Base-by-base conservation (phyloP, 495 filamentous ascomycete genomes). In the Xylaria venustula region DNA sequence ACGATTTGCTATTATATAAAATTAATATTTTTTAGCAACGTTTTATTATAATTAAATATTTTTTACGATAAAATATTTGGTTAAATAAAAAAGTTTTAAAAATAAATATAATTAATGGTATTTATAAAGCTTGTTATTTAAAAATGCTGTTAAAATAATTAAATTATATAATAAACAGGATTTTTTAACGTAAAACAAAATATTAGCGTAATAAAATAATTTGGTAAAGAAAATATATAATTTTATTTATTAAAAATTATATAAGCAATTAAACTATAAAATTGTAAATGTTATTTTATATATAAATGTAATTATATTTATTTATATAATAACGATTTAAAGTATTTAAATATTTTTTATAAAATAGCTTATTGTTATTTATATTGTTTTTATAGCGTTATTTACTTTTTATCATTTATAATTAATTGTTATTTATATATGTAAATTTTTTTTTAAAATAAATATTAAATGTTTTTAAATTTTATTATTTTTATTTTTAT, bases 11-110 rank as follows among this genome's bases (percentile, higher is more conserved):
- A 7, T 52, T 52, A 52, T 32, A 52, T 52, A 52, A 52, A 52
- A 32, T 52, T 32, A 52, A 52, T 32, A 32, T 32, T 8, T 30
- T 7, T 6, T 22, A 32, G 17, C 30, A 34, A 32, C 3, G 8
- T 5, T 7, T 2, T 25, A 52, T 17, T 12, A 32, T 32, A 52
- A 14, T 2, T 32, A 32, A 8, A 3, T 22, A 22, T 22, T 22
- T 22, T 22, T 6, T 25, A 11, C 34, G n/a, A n/a, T 32, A n/a
- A n/a, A 52, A 52, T 52, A 32, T 17, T 34, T 52, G 2, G 8
- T 52, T 7, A 32, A 52, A 15, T 52, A 52, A 34, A 30, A 52
- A 15, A 11, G 49, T 52, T 52, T 52, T 52, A 26, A 22, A 47
- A 15, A 22, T 47, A 40, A 40, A 40, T 47, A 47, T 52, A 52